These are phyloP conservation scores for Tulasnella sp. DNA, from an alignment of 768 basidiomycete species.

Conservation along the genomic window DNA sequence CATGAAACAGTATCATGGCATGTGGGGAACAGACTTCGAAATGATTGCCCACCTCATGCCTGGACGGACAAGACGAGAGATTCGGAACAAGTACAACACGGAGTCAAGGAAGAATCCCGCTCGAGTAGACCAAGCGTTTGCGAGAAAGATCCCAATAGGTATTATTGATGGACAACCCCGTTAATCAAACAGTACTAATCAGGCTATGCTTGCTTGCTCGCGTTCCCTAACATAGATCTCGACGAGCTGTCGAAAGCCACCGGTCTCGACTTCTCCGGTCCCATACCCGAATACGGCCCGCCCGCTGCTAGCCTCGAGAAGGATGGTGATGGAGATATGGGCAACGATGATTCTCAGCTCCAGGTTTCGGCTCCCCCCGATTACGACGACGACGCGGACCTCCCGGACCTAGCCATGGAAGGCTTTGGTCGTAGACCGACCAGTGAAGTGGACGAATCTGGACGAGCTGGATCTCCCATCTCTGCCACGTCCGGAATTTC, in stretches of 20 bases:
- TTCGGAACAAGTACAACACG: conserved; percentile 87
- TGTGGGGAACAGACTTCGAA: conserved; percentile 90
- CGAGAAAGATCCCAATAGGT: conserved; percentile 71
- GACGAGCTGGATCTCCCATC: neutral
- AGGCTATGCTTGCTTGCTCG: too few relatives aligned
- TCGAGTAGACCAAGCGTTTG: conserved; percentile 69
- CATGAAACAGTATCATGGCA: conserved; percentile 60
- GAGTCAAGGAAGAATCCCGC: conserved; percentile 76
- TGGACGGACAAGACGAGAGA: conserved; percentile 77
- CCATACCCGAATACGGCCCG: conserved; percentile 16
- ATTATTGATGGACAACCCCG: conserved; percentile 27
- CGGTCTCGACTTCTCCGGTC: conserved; percentile 21
- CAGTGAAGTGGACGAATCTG: neutral
- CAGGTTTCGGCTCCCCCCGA: neutral
- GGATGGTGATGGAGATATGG: neutral
- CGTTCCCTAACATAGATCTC: conserved; percentile 2
- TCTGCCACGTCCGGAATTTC: neutral
- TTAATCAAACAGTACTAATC: neutral
- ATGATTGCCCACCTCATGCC: conserved; percentile 80
- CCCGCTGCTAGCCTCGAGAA: neutral
- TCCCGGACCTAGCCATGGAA: neutral
- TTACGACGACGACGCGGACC: neutral
- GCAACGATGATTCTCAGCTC: neutral
- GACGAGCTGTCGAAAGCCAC: conserved; percentile 18
- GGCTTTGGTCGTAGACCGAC: neutral